phyloP scores from a whole-genome alignment of 2,329 filamentous ascomycete species.

The Colletotrichum sp. region DNA sequence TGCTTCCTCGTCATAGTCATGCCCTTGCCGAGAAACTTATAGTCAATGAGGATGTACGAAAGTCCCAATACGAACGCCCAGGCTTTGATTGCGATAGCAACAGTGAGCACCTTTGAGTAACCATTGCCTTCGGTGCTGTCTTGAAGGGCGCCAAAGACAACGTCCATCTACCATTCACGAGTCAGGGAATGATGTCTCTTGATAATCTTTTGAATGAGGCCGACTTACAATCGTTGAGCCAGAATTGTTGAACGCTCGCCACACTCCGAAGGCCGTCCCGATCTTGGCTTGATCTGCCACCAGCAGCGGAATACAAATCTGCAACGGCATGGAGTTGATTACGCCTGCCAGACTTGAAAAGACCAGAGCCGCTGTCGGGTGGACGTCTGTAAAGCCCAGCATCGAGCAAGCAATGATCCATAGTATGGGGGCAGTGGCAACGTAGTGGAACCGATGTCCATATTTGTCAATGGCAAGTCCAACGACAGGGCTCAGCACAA shows the following conservation, averaged over 20 bases:
- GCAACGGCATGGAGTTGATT: conserved; percentile 26
- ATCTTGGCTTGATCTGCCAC: conserved; percentile 27
- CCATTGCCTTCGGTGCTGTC: conserved; percentile 23
- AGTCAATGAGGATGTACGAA: conserved; percentile 24
- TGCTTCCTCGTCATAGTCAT: conserved; percentile 24
- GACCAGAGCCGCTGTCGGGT: conserved; percentile 24
- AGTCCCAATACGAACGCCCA: conserved; percentile 21
- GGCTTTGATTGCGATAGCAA: conserved; percentile 24
- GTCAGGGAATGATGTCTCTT: background rate
- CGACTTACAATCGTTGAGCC: conserved; percentile 25
- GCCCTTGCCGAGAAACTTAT: conserved; percentile 21
- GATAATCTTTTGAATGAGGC: background rate
- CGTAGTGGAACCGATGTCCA: conserved; percentile 26
- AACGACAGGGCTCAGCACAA: conserved; percentile 22
- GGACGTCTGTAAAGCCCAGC: conserved; percentile 24
- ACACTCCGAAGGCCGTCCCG: conserved; percentile 26
- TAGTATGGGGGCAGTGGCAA: conserved; percentile 23
- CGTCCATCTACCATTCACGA: conserved; percentile 22
- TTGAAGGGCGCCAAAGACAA: conserved; percentile 26
- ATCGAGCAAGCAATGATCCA: conserved; percentile 24
- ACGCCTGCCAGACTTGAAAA: conserved; percentile 22
- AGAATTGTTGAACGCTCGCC: conserved; percentile 27
- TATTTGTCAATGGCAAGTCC: conserved; percentile 25
- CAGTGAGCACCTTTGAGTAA: conserved; percentile 19
- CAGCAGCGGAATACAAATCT: conserved; percentile 26